Base-by-base conservation (phyloP, 768 basidiomycete species). In the Dacryopinax primogenitus region DNA sequence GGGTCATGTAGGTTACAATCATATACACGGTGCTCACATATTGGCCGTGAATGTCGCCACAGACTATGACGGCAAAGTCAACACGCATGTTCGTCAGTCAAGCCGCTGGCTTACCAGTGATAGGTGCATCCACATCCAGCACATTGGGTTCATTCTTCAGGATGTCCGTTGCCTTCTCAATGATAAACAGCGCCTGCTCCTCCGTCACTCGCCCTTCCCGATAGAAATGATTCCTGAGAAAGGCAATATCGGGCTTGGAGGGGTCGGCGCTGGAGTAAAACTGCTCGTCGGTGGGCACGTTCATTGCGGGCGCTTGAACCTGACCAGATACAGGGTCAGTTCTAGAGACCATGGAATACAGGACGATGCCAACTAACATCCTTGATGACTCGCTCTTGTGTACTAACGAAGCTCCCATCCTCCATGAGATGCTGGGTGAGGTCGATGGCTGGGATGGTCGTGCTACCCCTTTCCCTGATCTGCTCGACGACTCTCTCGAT, bases 11-110 rank as follows among this genome's bases (percentile, higher is more conserved):
- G n/a, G n/a, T n/a, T n/a, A n/a, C n/a, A n/a, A 63, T n/a, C 32
- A n/a, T 15, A 39, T 13, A 28, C 18, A 58, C 34, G 64, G 33
- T n/a, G 44, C 89, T 74, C 71, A 96, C 95, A 78, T 99, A 99
- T 90, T 99, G 95, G 0, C 95, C 95, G 71, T 98, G 95, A 51
- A 98, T 96, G 77, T 98, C 95, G 61, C 95, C 96, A 75, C 95
- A 98, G 36, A 93, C 92, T 92, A 71, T n/a, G 41, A 32, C 6
- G 3, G 32, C 9, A 62, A 30, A 44, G 51, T 64, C 41, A 68
- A 61, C 15, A 63, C n/a, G n/a, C n/a, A n/a, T n/a, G n/a, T n/a
- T n/a, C n/a, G n/a, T n/a, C n/a, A n/a, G n/a, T n/a, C n/a, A n/a
- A n/a, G n/a, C n/a, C n/a, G n/a, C n/a, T n/a, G 51, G 51, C 51